Conservation (phyloP, 768 basidiomycete species). For the Kwoniella bestiolae region DNA sequence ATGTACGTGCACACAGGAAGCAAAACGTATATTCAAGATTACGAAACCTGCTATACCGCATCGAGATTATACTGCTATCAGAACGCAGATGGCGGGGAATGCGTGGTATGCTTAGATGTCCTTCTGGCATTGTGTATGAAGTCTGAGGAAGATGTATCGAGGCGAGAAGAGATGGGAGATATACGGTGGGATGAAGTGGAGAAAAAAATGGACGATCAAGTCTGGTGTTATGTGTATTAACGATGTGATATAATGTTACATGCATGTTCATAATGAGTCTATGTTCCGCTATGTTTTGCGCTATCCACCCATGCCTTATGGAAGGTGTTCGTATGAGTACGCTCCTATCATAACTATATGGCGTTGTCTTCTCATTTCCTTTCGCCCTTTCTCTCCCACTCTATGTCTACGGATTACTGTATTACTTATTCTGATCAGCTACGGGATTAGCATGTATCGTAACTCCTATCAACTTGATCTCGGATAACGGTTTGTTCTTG, state of each 20-base stretch:
- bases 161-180: too few species aligned
- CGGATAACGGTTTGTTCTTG: constrained; percentile 83
- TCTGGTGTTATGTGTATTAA: not conserved
- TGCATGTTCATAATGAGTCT: constrained; percentile 9
- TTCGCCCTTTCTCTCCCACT: not conserved
- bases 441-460: constrained; percentile 94
- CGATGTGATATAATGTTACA: constrained; percentile 6
- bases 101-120: constrained; percentile 35
- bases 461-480: constrained; percentile 81
- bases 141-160: too few species aligned
- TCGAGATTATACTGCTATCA: constrained; percentile 60
- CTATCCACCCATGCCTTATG: too few species aligned
- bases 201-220: not conserved
- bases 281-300: not conserved
- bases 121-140: too few species aligned
- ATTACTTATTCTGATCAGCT: constrained; percentile 66
- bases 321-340: too few species aligned
- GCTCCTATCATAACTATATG: too few species aligned
- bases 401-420: too few species aligned
- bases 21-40: constrained; percentile 85
- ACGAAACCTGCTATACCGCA: constrained; percentile 74
- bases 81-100: constrained; percentile 21
- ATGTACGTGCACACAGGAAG: constrained; percentile 65
- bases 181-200: too few species aligned
- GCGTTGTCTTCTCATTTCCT: too few species aligned